Base-by-base conservation (phyloP, 2,329 filamentous ascomycete species). In the Colletotrichum brevisporum region DNA sequence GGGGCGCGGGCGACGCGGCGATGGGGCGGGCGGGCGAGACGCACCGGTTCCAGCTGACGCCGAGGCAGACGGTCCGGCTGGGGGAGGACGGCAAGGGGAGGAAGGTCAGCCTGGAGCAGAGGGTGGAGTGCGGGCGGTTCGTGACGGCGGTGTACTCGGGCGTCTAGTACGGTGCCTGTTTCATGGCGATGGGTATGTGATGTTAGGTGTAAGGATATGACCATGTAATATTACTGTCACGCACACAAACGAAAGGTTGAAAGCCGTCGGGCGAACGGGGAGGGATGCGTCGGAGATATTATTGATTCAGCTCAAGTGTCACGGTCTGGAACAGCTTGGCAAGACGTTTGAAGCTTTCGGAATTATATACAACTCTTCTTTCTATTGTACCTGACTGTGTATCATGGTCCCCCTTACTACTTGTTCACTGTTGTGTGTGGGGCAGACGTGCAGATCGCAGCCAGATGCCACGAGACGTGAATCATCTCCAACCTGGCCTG, bases 111-210 rank as follows among this genome's bases (percentile, higher is more conserved):
- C 83, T 97, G 73, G 94, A 97, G 83, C 95, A 98, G 83, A 90
- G 90, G 74, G 90, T 97, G 12, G 94, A 96, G 78, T 98, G 95
- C 77, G 95, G 95, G 18, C 88, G 92, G 71, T 90, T 89, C 71
- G 91, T 95, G 13, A 95, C 92, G 65, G 94, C 91, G 16, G 91
- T 97, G 4, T 98, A 96, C 81, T 97, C 94, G 45, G 84, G 84
- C 6, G 82, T 86, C 43, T 89, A 66, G 21, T 51, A 52, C 55
- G 60, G 31, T 41, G 57, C 27, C 41, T 41, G 67, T 69, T 69
- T 69, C 62, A 61, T 27, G 45, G 18, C n/a, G 15, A 10, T 13
- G 24, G 2, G 24, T n/a, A 26, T 68, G 54, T 69, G 51, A 48
- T 39, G 58, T 50, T 55, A 65, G 47, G 62, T 64, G 66, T 66